These are phyloP conservation scores for Lagerstroemia speciosa DNA, from an alignment of 345 rosid genomes.

Conservation along the genomic window DNA sequence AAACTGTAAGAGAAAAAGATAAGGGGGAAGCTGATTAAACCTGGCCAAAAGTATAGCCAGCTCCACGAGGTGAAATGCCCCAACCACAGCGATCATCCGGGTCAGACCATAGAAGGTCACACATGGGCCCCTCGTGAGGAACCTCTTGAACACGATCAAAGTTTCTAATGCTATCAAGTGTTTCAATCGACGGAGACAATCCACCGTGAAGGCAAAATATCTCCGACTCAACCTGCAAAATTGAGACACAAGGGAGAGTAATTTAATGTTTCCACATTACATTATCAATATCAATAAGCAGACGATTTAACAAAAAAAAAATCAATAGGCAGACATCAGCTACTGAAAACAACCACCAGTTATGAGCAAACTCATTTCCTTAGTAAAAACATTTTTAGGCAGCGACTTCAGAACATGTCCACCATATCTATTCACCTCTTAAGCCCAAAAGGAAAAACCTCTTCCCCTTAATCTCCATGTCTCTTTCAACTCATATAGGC, in stretches of 20 bases:
- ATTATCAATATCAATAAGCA: neutral
- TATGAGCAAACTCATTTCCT: neutral
- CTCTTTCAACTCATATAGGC: no score
- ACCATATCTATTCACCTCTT: no score
- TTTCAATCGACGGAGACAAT: slow-evolving; percentile 93
- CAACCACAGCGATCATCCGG: slow-evolving; percentile 98
- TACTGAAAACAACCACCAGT: neutral
- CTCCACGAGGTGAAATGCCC: slow-evolving; percentile 99
- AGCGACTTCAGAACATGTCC: no score
- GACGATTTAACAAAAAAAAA: no score
- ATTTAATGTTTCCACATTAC: neutral
- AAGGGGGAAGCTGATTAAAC: slow-evolving; percentile 20
- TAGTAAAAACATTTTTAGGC: neutral
- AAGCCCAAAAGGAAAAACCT: no score
- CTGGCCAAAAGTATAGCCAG: slow-evolving; percentile 98
- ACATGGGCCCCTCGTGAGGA: slow-evolving; percentile 99
- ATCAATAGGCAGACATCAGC: neutral
- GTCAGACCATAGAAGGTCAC: slow-evolving; percentile 98
- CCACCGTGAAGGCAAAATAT: slow-evolving; percentile 99
- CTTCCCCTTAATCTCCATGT: no score
- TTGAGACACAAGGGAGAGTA: slow-evolving; percentile 4
- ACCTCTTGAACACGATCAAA: slow-evolving; percentile 98
- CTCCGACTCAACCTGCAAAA: slow-evolving; percentile 84
- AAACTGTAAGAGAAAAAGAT: neutral
- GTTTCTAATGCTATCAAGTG: slow-evolving; percentile 85